Percentiles rank a stretch among this genome's conserved stretches.
Evolutionary conservation across 2,329 filamentous ascomycete species (phyloP).

Genomic region (Parascedosporium putredinis): DNA sequence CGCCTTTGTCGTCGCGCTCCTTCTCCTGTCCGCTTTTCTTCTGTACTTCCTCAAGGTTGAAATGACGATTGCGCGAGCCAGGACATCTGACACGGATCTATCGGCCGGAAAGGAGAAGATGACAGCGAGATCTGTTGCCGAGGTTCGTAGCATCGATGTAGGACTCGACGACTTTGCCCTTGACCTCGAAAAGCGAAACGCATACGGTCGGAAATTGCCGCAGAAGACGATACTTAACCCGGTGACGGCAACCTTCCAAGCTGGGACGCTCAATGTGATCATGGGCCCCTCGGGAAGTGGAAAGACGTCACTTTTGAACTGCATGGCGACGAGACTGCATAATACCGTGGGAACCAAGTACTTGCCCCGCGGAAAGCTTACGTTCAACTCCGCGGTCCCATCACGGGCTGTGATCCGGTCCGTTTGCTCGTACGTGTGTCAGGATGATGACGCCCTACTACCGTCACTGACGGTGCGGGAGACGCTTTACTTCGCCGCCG

Average conservation of each 20-base stretch:
- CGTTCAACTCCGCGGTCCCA: conserved; percentile 59
- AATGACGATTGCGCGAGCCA: conserved; percentile 57
- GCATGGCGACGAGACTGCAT: conserved; percentile 58
- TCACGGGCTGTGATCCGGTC: conserved; percentile 60
- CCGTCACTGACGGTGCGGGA: conserved; percentile 68
- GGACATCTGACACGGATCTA: conserved; percentile 46
- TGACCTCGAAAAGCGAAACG: conserved; percentile 49
- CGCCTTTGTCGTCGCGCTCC: conserved; percentile 54
- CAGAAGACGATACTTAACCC: conserved; percentile 55
- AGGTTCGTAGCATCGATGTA: conserved; percentile 53
- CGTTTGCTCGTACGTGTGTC: conserved; percentile 66
- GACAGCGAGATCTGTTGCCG: conserved; percentile 36
- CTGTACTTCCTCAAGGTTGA: conserved; percentile 56
- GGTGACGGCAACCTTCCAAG: conserved; percentile 54
- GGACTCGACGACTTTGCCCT: conserved; percentile 54
- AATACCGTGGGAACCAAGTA: conserved; percentile 54
- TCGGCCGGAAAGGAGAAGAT: conserved; percentile 65
- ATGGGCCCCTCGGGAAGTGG: conserved; percentile 73
- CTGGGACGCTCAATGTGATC: conserved; percentile 62
- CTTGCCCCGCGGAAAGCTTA: conserved; percentile 48
- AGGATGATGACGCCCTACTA: conserved; percentile 66
- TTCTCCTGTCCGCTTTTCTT: conserved; percentile 47
- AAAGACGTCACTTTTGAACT: conserved; percentile 65
- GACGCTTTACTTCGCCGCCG: conserved; percentile 60
- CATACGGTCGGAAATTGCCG: conserved; percentile 39